Percentiles rank a stretch among this genome's conserved stretches.
These are phyloP conservation scores for Wickerhamiella kurtzmanii DNA, from an alignment of 805 yeast species.

Conservation along the genomic window DNA sequence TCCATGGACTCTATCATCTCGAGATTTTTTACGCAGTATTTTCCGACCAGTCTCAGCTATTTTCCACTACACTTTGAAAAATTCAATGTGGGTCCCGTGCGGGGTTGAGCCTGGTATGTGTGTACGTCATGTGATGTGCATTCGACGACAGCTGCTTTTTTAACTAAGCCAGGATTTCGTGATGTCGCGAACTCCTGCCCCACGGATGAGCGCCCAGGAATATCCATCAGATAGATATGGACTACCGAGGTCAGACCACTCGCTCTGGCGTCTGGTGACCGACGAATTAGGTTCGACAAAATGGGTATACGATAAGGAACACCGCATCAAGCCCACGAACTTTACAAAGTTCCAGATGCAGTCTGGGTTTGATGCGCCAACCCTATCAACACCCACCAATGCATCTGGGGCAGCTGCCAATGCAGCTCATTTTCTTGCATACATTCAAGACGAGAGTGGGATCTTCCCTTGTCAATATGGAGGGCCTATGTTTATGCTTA, in stretches of 20 bases:
- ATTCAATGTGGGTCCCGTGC: too few relatives aligned
- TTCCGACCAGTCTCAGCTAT: too few relatives aligned
- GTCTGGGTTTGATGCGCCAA: slow-evolving; percentile 15
- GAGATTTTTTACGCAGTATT: too few relatives aligned
- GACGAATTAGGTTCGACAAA: slow-evolving; percentile 63
- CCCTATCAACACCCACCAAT: slow-evolving; percentile 21
- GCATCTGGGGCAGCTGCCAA: slow-evolving; percentile 41
- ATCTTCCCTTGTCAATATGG: slow-evolving; percentile 84
- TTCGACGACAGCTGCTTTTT: too few relatives aligned
- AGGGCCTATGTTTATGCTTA: slow-evolving; percentile 96
- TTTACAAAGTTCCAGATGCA: slow-evolving; percentile 23
- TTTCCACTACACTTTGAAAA: too few relatives aligned
- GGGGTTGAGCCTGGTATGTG: too few relatives aligned
- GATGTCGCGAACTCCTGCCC: not conserved
- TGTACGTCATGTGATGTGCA: too few relatives aligned
- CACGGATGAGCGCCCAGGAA: slow-evolving; percentile 1
- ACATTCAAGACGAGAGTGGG: slow-evolving; percentile 73
- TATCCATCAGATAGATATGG: slow-evolving; percentile 53
- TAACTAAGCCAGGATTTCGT: not conserved
- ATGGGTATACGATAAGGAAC: slow-evolving; percentile 50
- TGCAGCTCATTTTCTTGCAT: slow-evolving; percentile 56
- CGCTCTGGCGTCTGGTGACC: slow-evolving; percentile 60
- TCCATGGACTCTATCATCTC: too few relatives aligned
- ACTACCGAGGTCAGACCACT: slow-evolving; percentile 51
- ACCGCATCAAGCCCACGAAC: slow-evolving; percentile 27